These are phyloP conservation scores for Dryas integrifolia DNA, from an alignment of 331 rosid species.

Conservation along the genomic window DNA sequence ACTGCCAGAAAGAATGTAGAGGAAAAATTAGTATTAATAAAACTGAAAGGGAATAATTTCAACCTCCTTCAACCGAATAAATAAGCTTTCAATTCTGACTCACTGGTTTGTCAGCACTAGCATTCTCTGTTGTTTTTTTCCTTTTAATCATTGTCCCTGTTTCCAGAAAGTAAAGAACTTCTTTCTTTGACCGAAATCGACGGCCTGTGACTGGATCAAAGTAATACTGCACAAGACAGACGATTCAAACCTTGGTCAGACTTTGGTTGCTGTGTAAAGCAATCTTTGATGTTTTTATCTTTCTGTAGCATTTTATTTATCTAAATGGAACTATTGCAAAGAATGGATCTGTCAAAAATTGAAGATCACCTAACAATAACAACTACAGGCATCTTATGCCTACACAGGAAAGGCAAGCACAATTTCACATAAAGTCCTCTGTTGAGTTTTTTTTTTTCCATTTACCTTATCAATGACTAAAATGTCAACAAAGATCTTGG, in stretches of 20 bases:
- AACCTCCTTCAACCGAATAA: not conserved
- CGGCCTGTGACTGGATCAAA: conserved; percentile 42
- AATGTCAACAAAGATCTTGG: not conserved
- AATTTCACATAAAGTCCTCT: not conserved
- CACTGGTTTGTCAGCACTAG: conserved; percentile 29
- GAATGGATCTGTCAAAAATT: not conserved
- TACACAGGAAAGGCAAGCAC: not conserved
- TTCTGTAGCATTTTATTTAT: not conserved
- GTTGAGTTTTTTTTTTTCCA: no score
- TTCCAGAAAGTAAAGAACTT: conserved; percentile 51
- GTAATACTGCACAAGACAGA: conserved; percentile 52
- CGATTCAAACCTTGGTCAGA: conserved; percentile 11
- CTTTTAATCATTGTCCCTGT: conserved; percentile 37
- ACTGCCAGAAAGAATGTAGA: conserved; percentile 13
- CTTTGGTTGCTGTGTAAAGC: conserved; percentile 1
- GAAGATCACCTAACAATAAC: not conserved
- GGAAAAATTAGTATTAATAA: not conserved
- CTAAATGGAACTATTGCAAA: not conserved
- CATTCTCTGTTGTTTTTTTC: conserved; percentile 31
- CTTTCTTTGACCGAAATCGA: conserved; percentile 55
- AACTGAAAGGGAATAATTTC: not conserved
- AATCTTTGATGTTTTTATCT: conserved; percentile 4
- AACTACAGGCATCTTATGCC: conserved; percentile 3
- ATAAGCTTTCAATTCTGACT: conserved; percentile 20
- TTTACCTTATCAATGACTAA: not conserved